Conservation (phyloP, 768 basidiomycete genomes). For the Serendipita indica region DNA sequence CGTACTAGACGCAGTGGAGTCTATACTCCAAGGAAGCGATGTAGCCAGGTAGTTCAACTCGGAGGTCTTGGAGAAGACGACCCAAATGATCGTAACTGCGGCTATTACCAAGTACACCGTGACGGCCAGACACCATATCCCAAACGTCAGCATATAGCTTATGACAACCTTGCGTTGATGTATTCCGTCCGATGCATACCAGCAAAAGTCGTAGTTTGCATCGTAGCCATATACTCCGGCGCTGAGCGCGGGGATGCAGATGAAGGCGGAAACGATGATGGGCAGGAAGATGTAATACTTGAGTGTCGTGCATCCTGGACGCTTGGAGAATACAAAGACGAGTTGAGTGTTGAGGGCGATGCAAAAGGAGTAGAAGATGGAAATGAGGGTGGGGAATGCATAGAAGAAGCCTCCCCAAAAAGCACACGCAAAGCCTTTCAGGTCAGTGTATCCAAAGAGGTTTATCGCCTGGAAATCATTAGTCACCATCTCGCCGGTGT, state of each 20-base stretch:
- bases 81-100: background rate
- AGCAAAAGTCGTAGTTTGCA: slow-evolving; percentile 5
- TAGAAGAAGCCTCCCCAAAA: slow-evolving; percentile 10
- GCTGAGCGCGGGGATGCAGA: slow-evolving; percentile 6
- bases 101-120: slow-evolving; percentile 8
- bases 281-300: slow-evolving; percentile 9
- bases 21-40: no score
- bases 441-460: slow-evolving; percentile 9
- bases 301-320: background rate
- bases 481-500: background rate
- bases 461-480: background rate
- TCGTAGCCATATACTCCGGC: slow-evolving; percentile 7
- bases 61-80: background rate
- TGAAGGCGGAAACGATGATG: background rate
- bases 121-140: slow-evolving; percentile 9
- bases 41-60: background rate
- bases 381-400: background rate
- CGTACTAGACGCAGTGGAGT: no score
- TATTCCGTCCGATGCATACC: slow-evolving; percentile 7
- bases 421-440: slow-evolving; percentile 1
- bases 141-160: slow-evolving; percentile 2
- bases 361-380: slow-evolving; percentile 8
- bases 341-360: slow-evolving; percentile 9
- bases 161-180: background rate
- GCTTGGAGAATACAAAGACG: slow-evolving; percentile 10